Percentiles rank a stretch among this genome's conserved stretches.
These are phyloP conservation scores for Penicillium digitatum DNA, from an alignment of 2,329 filamentous ascomycete species.

Conservation along the genomic window DNA sequence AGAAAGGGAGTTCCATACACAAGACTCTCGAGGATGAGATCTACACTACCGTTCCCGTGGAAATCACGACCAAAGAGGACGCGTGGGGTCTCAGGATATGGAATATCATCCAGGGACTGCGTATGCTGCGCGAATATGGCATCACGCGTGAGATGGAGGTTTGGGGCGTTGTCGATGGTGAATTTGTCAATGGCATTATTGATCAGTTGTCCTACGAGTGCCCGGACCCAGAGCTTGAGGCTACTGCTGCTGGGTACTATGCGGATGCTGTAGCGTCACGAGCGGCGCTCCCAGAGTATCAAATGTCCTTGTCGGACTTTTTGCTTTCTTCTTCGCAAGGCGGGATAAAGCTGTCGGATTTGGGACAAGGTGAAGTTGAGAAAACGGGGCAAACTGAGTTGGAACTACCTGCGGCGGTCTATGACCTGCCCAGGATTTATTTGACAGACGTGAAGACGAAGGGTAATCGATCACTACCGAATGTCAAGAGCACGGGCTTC, in stretches of 20 bases:
- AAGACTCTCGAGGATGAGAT: constrained; percentile 80
- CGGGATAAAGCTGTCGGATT: constrained; percentile 35
- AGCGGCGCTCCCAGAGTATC: constrained; percentile 40
- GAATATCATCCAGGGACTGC: constrained; percentile 84
- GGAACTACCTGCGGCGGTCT: constrained; percentile 20
- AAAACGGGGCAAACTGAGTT: neutral
- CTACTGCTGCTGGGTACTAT: constrained; percentile 49
- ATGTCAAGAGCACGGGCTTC: constrained; percentile 55
- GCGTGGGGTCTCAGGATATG: constrained; percentile 76
- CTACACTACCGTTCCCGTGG: constrained; percentile 69
- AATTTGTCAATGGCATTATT: constrained; percentile 84
- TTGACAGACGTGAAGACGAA: constrained; percentile 88
- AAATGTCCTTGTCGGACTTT: constrained; percentile 46
- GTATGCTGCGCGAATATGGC: constrained; percentile 66
- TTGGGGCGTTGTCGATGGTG: constrained; percentile 78
- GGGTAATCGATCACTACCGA: constrained; percentile 57
- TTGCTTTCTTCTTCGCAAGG: constrained; percentile 38
- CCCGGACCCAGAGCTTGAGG: constrained; percentile 67
- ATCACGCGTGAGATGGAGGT: constrained; percentile 73
- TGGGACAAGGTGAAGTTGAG: constrained; percentile 13
- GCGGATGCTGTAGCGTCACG: constrained; percentile 36
- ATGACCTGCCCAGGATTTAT: constrained; percentile 53
- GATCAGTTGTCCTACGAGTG: constrained; percentile 77
- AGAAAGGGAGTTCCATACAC: constrained; percentile 73
- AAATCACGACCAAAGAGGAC: constrained; percentile 72